Evolutionary conservation across 2,329 filamentous ascomycete species (phyloP).

Genomic region (Xylariaceae sp.): DNA sequence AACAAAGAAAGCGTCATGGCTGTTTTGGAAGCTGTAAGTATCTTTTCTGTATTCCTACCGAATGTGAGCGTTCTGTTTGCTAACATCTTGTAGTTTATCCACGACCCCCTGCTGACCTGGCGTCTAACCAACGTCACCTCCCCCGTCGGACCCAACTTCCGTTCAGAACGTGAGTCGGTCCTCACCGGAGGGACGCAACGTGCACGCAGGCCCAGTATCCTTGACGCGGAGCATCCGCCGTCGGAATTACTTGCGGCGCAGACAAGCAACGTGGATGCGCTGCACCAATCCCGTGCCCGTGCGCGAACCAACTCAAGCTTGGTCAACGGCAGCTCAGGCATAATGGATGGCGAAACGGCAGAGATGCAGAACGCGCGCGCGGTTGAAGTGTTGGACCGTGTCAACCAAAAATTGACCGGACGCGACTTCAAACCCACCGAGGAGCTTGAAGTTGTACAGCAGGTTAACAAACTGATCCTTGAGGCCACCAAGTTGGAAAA

Average conservation of each 20-base stretch:
- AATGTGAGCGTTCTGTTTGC: background rate
- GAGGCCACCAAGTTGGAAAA: conserved; percentile 98
- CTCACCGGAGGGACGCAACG: conserved; percentile 46
- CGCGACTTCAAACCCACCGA: conserved; percentile 84
- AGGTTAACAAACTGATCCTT: conserved; percentile 91
- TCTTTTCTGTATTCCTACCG: background rate
- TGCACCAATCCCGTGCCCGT: conserved; percentile 41
- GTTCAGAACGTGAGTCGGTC: conserved; percentile 53
- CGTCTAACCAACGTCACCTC: conserved; percentile 66
- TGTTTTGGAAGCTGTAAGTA: conserved; percentile 88
- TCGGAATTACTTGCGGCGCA: conserved; percentile 51
- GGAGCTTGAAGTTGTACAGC: conserved; percentile 77
- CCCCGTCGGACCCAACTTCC: conserved; percentile 64
- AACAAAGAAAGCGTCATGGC: conserved; percentile 99
- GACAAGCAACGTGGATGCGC: conserved; percentile 20
- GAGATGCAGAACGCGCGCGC: conserved; percentile 94
- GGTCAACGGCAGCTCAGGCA: conserved; percentile 22
- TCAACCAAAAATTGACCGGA: conserved; percentile 93
- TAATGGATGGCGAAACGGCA: conserved; percentile 40
- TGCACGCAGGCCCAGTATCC: conserved; percentile 63
- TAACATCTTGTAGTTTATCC: conserved; percentile 71
- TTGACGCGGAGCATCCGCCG: conserved; percentile 59
- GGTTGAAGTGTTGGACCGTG: conserved; percentile 82
- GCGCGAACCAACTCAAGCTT: conserved; percentile 56
- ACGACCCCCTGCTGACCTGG: conserved; percentile 98